Percentiles rank a stretch among this genome's conserved stretches.
Conservation (phyloP, 202 grass and related monocot species). For the Brachypodium distachyon region DNA sequence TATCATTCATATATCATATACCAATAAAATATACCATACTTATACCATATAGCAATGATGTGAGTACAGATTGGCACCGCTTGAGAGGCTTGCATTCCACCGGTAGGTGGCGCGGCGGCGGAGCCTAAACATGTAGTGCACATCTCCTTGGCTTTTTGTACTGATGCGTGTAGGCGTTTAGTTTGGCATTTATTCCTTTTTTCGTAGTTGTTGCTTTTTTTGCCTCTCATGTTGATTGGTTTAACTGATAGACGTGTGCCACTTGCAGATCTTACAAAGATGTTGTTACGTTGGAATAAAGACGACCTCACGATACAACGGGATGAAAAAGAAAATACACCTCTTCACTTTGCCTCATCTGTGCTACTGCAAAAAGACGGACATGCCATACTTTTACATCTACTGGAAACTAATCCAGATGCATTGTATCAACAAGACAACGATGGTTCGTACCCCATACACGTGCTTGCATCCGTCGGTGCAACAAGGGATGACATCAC, state of each 20-base stretch:
- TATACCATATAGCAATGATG: no score
- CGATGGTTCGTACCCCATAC: neutral
- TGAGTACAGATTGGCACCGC: no score
- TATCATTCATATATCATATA: no score
- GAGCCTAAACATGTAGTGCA: no score
- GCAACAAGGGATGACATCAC: neutral
- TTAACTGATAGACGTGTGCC: neutral
- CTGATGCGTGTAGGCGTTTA: no score
- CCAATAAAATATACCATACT: no score
- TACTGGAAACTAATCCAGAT: neutral
- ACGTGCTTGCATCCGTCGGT: neutral
- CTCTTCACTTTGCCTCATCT: neutral
- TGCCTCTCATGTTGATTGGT: neutral
- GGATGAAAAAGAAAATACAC: neutral
- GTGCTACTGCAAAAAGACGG: no score
- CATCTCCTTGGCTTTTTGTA: neutral
- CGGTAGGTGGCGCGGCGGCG: no score
- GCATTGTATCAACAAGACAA: neutral
- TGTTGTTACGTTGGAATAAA: neutral
- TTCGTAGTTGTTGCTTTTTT: neutral
- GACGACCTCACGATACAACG: neutral
- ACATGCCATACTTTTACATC: neutral
- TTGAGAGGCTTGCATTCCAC: no score
- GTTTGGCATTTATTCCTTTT: no score
- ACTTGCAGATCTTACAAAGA: neutral